Evolutionary conservation across 345 rosid species (phyloP), one percentile per base, ranked within the genome.

Genomic region (Eucalyptus tenuipes): DNA sequence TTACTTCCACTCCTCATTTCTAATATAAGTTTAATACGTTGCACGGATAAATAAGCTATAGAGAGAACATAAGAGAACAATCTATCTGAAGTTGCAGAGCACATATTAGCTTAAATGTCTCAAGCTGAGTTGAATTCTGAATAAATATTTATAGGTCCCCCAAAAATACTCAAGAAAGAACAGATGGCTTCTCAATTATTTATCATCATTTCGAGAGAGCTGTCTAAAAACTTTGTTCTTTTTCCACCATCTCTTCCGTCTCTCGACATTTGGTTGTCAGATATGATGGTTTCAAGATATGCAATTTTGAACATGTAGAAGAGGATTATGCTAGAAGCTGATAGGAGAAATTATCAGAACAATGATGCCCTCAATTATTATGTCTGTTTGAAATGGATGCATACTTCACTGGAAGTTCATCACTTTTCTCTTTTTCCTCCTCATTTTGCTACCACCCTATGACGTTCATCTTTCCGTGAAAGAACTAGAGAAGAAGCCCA

Each of bases 121-220:
- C 66, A 27, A 59, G 66, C 4, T 10, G 66, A 59, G 31, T 27
- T 59, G 4, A 27, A 59, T 25, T 27, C 31, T 25, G 0, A 59
- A 59, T 59, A 27, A 59, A 25, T 59, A 59, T 59, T 27, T 59
- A 59, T 59, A 55, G 61, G 3, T 55, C 66, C 8, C 27, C 31
- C 16, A 59, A 59, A 27, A 59, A 25, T 27, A 59, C 66, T 59
- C 31, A 27, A 59, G 16, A 31, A 12, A 29, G 14, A 59, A 59
- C 0, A 12, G 1, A 59, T 59, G 0, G 4, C 31, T 27, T 59
- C 8, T 59, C 0, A 11, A 11, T 59, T 1, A 59, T 59, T 24
- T 11, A 25, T 25, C 7, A 59, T 25, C 2, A 57, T 59, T n/a
- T 59, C 4, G n/a, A 59, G 66, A 57, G 0, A 10, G 10, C 8